Evolutionary conservation across 1,139 yeast genomes (phyloP), one percentile per base, ranked within the genome.

Genomic region (Nakaseomyces bracarensis): DNA sequence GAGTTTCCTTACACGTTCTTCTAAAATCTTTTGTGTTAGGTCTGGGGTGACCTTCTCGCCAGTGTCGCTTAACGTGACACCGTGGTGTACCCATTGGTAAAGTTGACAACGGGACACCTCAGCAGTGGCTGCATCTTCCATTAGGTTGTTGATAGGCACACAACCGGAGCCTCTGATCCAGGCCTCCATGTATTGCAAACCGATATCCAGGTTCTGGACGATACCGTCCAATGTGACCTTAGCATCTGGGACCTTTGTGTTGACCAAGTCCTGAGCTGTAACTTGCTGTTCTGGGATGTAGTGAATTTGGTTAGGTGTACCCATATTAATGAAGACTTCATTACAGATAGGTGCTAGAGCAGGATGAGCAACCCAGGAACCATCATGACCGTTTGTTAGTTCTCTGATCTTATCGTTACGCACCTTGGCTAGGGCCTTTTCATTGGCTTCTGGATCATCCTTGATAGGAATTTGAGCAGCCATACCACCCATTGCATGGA

Each of bases 91-190:
- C 93, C 93, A 82, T 62, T 83, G 86, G 74, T 81, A 79, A 55
- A 82, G 69, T 66, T 82, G 89, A 47, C 86, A 73, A 69, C 91
- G 76, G 34, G 89, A 80, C 31, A 82, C 93, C 65, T 82, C 91
- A 35, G 91, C 91, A 43, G 91, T 82, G 33, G 91, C 91, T 16
- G 93, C 93, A 63, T 82, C 93, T 65, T 82, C 93, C 93, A 82
- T 82, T 66, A 82, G 69, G 63, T 79, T 76, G 68, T 82, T 82
- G 62, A 82, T 82, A 52, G 93, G 91, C 48, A 82, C 89, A 72
- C 91, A 82, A 22, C 93, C 93, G 42, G 79, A 67, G 45, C 85
- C 84, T 64, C 87, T 74, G 54, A 82, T 72, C 93, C 93, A 82
- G 22, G 89, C 85, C 65, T 82, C 93, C 73, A 82, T 81, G 64